A percentile compares a stretch with the other conserved stretches of the same genome.
Evolutionary conservation across 2,329 filamentous ascomycete genomes (phyloP).

Genomic region (Graphilbum ipis-grandicollis): DNA sequence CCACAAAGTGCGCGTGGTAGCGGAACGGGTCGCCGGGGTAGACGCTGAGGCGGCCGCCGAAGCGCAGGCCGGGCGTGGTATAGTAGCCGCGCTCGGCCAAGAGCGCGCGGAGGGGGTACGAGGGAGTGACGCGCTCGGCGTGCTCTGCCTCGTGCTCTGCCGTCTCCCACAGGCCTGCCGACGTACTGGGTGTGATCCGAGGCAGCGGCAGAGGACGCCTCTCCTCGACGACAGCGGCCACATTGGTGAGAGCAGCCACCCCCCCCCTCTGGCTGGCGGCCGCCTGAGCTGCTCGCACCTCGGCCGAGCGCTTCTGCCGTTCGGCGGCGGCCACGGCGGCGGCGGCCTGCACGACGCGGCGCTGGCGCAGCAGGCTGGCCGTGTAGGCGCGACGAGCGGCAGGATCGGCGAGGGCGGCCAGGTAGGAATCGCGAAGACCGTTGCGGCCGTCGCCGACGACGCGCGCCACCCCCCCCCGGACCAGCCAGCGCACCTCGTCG

Average conservation of each 20-base stretch:
- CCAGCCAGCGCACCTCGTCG: constrained; percentile 71
- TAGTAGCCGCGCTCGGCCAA: constrained; percentile 69
- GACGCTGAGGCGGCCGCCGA: constrained; percentile 85
- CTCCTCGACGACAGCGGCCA: too few species aligned
- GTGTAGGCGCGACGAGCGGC: constrained; percentile 46
- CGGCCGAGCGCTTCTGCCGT: constrained; percentile 12
- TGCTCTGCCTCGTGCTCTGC: background rate
- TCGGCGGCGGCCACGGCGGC: constrained; percentile 19
- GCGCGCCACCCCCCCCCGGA: constrained; percentile 62
- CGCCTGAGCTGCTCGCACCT: constrained; percentile 6
- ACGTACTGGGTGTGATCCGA: constrained; percentile 22
- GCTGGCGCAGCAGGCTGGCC: constrained; percentile 31
- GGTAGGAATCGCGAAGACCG: constrained; percentile 52
- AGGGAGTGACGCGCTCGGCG: background rate
- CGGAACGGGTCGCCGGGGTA: constrained; percentile 90
- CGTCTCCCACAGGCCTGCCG: constrained; percentile 14
- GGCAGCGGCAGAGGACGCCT: background rate
- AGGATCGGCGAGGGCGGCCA: constrained; percentile 39
- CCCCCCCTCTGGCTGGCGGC: too few species aligned
- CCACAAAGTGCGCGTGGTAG: constrained; percentile 90
- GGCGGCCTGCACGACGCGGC: constrained; percentile 20
- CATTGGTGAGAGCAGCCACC: too few species aligned
- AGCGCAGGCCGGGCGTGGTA: constrained; percentile 80
- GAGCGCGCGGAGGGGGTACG: constrained; percentile 61
- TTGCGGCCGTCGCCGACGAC: constrained; percentile 85